phyloP scores from a whole-genome alignment of 495 filamentous ascomycete species.

The Tuber microsphaerosporum region DNA sequence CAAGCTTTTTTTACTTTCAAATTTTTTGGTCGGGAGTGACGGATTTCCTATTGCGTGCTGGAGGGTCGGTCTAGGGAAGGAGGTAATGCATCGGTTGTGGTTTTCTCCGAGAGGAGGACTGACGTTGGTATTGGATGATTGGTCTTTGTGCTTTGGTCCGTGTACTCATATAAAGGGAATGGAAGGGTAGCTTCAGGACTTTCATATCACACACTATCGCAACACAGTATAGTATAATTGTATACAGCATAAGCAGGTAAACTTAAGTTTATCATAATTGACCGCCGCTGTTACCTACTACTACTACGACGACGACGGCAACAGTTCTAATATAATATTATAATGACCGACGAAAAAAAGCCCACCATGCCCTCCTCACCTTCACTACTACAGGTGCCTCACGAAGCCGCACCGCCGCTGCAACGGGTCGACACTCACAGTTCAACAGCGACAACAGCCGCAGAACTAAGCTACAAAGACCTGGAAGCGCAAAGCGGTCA shows the following conservation, averaged over 20 bases:
- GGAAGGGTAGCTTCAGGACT: neutral
- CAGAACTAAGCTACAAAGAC: slow-evolving; percentile 18
- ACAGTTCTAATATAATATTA: neutral
- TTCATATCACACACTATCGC: neutral
- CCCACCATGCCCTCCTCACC: neutral
- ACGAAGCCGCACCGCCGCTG: neutral
- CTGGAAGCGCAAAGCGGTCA: slow-evolving; percentile 26
- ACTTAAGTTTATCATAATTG: neutral
- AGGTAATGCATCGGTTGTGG: neutral
- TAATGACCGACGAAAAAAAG: neutral
- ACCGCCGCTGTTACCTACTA: neutral
- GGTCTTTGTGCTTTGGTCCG: neutral
- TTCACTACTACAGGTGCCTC: neutral
- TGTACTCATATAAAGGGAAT: neutral
- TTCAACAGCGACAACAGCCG: neutral
- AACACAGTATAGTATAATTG: neutral
- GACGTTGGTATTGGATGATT: neutral
- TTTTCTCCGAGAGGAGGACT: neutral
- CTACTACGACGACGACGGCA: neutral
- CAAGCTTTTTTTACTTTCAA: too few species aligned
- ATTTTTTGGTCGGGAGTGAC: too few species aligned
- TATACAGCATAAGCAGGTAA: neutral
- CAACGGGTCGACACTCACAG: neutral
- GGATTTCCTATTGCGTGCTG: neutral
- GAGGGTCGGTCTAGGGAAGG: too few species aligned